These are phyloP conservation scores for Psilocybe tampanensis DNA, from an alignment of 768 basidiomycete genomes.

Conservation along the genomic window DNA sequence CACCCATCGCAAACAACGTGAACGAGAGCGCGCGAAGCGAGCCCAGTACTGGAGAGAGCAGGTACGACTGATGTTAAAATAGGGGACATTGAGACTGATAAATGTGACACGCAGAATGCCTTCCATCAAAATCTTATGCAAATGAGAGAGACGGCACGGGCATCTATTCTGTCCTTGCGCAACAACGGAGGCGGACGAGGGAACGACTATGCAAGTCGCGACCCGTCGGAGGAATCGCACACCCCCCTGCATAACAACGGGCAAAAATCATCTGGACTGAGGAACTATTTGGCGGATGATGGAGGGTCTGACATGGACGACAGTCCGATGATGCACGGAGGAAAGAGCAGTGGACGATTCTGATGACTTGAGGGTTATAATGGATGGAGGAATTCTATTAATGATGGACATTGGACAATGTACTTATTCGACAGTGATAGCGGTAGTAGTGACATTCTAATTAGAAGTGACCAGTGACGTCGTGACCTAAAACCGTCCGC, in stretches of 20 bases:
- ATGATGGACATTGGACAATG: no score
- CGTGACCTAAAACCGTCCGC: conserved; percentile 3
- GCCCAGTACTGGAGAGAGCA: conserved; percentile 91
- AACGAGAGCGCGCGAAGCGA: conserved; percentile 79
- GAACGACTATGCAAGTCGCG: conserved; percentile 50
- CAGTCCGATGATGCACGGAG: conserved; percentile 43
- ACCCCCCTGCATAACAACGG: conserved; percentile 53
- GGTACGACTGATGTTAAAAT: conserved; percentile 34
- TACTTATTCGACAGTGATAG: no score
- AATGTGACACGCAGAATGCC: conserved; percentile 49
- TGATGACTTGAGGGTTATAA: no score
- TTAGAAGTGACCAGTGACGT: conserved; percentile 13
- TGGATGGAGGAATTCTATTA: no score
- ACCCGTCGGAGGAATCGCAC: conserved; percentile 55
- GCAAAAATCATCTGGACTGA: conserved; percentile 58
- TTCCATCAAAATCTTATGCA: conserved; percentile 81
- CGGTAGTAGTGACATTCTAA: no score
- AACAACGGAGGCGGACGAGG: conserved; percentile 44
- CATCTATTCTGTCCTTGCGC: conserved; percentile 62
- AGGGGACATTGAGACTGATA: not conserved
- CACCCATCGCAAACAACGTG: conserved; percentile 72
- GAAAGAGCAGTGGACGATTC: conserved; percentile 39
- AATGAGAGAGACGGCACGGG: conserved; percentile 75
- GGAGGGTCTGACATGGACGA: conserved; percentile 52
- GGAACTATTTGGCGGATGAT: conserved; percentile 53